These are phyloP conservation scores for Acanthamoeba healyi DNA, from an alignment of 208 protist species.

Conservation along the genomic window DNA sequence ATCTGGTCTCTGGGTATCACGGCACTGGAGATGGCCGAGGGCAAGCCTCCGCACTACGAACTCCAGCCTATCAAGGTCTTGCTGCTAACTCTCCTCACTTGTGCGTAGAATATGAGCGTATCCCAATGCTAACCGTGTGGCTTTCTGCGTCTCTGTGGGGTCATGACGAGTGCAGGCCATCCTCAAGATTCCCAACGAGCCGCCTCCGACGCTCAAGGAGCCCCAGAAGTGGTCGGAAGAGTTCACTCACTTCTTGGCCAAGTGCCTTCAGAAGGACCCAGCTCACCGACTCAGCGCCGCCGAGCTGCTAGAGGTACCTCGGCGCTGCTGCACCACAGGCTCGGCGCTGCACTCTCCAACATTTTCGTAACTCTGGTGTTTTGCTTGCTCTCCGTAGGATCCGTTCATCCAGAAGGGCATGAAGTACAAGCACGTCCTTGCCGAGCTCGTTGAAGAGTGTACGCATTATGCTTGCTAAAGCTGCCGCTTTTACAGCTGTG, in stretches of 20 bases:
- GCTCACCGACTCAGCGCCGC: slow-evolving; percentile 82
- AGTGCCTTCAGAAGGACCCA: slow-evolving; percentile 90
- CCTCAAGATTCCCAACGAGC: slow-evolving; percentile 88
- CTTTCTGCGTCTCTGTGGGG: slow-evolving; percentile 79
- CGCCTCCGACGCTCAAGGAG: slow-evolving; percentile 85
- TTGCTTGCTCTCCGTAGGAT: not conserved
- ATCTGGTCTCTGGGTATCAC: slow-evolving; percentile 94
- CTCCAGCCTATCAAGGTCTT: slow-evolving; percentile 89
- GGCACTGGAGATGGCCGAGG: slow-evolving; percentile 91
- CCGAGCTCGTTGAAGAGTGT: slow-evolving; percentile 39
- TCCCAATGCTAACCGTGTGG: no score
- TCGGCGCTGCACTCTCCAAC: no score
- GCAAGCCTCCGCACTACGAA: slow-evolving; percentile 89
- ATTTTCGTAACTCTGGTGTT: not conserved
- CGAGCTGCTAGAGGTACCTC: slow-evolving; percentile 81
- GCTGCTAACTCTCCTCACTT: slow-evolving; percentile 50
- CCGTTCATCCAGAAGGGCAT: slow-evolving; percentile 57
- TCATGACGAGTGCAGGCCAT: slow-evolving; percentile 89
- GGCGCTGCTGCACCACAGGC: not conserved
- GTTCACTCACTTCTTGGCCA: slow-evolving; percentile 89
- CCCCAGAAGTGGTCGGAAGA: slow-evolving; percentile 77
- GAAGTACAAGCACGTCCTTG: slow-evolving; percentile 34
- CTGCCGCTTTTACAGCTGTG: no score
- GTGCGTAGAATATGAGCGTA: no score
- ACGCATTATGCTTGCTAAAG: not conserved